These are phyloP conservation scores for Rhytidiadelphus loreus DNA, from an alignment of 225 moss, liverwort and hornwort species.

Conservation along the genomic window DNA sequence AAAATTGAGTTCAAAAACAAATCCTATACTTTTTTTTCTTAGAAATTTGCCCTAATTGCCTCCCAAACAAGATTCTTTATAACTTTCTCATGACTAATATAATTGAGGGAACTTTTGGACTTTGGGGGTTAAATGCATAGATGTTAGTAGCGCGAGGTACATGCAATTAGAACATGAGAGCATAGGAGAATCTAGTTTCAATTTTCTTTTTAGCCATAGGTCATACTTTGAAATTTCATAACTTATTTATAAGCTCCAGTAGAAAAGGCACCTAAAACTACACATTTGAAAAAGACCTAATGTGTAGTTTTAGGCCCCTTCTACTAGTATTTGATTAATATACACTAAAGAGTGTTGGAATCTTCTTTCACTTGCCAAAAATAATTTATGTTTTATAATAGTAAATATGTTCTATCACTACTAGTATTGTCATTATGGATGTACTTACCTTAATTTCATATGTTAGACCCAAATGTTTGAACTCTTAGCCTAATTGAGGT, in stretches of 20 bases:
- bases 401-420: no score
- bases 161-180: neutral
- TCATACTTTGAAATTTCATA: neutral
- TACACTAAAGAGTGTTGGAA: neutral
- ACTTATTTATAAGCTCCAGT: neutral
- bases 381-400: neutral
- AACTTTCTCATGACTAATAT: neutral
- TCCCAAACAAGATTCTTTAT: neutral
- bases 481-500: rapidly evolving
- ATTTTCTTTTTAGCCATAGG: neutral
- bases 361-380: neutral
- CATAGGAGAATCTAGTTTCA: neutral
- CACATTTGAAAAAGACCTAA: rapidly evolving
- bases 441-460: neutral
- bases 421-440: neutral
- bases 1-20: neutral
- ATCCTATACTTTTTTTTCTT: rapidly evolving
- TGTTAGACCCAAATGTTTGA: neutral
- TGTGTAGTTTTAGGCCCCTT: neutral
- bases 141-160: no score
- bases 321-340: neutral
- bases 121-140: neutral
- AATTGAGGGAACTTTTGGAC: neutral
- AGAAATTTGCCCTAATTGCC: neutral
- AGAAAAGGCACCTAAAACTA: neutral